Evolutionary conservation across 106 monocot genomes (phyloP).

Genomic region (Dioscorea zingiberensis): DNA sequence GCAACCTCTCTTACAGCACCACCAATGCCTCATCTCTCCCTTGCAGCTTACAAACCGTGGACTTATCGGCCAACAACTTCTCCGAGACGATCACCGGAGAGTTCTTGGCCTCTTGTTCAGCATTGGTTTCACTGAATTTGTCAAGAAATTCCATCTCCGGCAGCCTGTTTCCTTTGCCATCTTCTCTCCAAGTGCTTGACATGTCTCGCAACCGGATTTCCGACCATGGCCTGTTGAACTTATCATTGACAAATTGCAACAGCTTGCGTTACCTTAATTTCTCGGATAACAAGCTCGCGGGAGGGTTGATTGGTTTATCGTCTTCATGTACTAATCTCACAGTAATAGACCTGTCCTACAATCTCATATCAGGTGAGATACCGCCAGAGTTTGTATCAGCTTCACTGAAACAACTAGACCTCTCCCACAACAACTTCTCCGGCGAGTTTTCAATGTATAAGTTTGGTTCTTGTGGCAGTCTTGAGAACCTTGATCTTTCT

Average conservation of each 20-base stretch:
- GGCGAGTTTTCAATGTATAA: conserved; percentile 52
- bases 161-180: conserved; percentile 34
- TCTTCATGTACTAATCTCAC: conserved; percentile 25
- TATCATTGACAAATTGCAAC: conserved; percentile 39
- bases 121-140: conserved; percentile 39
- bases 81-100: conserved; percentile 16
- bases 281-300: conserved; percentile 37
- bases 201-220: conserved; percentile 58
- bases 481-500: conserved; percentile 46
- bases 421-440: conserved; percentile 69
- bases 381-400: conserved; percentile 45
- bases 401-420: conserved; percentile 24
- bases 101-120: conserved; percentile 39
- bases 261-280: conserved; percentile 37
- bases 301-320: conserved; percentile 9
- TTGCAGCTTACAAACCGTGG: conserved; percentile 43
- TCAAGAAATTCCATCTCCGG: conserved; percentile 55
- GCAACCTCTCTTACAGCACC: conserved; percentile 49
- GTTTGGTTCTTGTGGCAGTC: conserved; percentile 45
- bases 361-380: conserved; percentile 40
- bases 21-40: background rate
- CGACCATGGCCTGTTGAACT: conserved; percentile 39
- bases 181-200: conserved; percentile 50
- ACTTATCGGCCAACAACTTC: conserved; percentile 67
- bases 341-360: conserved; percentile 45